A percentile compares a stretch with the other conserved stretches of the same genome.
Conservation (phyloP, 1,284 basidiomycete genomes). For the Heterobasidion occidentale region DNA sequence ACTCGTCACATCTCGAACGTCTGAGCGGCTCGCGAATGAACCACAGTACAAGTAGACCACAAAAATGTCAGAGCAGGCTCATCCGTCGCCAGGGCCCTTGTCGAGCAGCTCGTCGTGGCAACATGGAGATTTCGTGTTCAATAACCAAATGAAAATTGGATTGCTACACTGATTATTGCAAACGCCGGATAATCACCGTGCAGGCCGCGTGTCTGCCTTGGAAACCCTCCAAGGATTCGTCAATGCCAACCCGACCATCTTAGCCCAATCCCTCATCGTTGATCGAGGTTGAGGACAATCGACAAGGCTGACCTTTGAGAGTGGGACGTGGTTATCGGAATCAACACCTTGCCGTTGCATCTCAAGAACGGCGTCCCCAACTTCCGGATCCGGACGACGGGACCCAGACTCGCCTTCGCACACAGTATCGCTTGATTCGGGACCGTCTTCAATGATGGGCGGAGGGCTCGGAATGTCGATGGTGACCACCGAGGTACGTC, state of each 20-base stretch:
- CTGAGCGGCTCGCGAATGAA: background rate
- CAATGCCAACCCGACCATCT: background rate
- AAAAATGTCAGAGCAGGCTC: background rate
- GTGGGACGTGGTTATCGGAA: background rate
- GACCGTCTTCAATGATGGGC: background rate
- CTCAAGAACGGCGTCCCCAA: background rate
- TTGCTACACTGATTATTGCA: too few relatives aligned
- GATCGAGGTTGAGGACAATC: background rate
- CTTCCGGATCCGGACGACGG: background rate
- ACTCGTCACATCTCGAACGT: too few relatives aligned
- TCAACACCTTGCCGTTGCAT: background rate
- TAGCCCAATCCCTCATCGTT: background rate
- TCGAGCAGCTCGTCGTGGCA: background rate
- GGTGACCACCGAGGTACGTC: background rate
- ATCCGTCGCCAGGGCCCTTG: background rate
- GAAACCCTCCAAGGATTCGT: background rate
- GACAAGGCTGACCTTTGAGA: background rate
- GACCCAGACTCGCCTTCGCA: background rate
- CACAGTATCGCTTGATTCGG: background rate
- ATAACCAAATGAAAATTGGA: too few relatives aligned
- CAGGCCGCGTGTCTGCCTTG: background rate
- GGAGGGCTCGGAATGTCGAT: background rate
- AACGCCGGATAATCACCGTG: background rate
- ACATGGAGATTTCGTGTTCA: too few relatives aligned
- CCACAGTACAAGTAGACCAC: background rate